phyloP scores from a whole-genome alignment of 164 flowering plant genomes.

The Aristolochia contorta region DNA sequence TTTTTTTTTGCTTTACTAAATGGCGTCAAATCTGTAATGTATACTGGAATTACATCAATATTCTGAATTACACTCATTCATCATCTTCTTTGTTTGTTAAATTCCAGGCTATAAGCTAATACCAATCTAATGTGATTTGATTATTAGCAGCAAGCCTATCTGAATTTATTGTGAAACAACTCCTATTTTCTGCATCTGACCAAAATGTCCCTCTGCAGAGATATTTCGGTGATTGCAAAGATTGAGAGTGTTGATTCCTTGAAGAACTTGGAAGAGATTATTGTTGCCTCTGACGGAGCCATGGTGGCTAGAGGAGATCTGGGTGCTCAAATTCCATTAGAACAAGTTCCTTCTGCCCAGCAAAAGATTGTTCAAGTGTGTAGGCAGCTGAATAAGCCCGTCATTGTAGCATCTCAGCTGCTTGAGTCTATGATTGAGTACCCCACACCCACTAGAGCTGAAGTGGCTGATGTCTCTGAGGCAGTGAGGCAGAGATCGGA shows the following conservation, averaged over 20 bases:
- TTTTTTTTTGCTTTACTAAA: too few species aligned
- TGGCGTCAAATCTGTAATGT: too few species aligned
- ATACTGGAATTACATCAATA: too few species aligned
- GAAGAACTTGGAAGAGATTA: slow-evolving; percentile 82
- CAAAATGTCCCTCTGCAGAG: slow-evolving; percentile 33
- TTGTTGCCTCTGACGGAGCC: slow-evolving; percentile 88
- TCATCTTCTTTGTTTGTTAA: too few species aligned
- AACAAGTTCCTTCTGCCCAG: slow-evolving; percentile 93
- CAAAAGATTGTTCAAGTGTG: slow-evolving; percentile 73
- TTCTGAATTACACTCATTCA: too few species aligned
- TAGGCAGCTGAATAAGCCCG: slow-evolving; percentile 86
- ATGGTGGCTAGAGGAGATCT: slow-evolving; percentile 99
- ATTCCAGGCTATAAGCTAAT: too few species aligned
- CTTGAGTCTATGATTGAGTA: slow-evolving; percentile 98
- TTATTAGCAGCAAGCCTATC: too few species aligned
- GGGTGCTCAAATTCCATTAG: slow-evolving; percentile 96
- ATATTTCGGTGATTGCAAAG: slow-evolving; percentile 79
- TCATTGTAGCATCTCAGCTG: slow-evolving; percentile 90
- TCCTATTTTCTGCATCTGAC: not conserved
- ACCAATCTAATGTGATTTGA: too few species aligned
- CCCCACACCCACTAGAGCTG: slow-evolving; percentile 97
- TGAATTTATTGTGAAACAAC: too few species aligned
- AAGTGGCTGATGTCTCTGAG: slow-evolving; percentile 98
- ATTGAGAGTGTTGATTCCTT: slow-evolving; percentile 94
- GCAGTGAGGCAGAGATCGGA: slow-evolving; percentile 91